A percentile compares a stretch with the other conserved stretches of the same genome.
Conservation (phyloP, 1,284 basidiomycete species). For the Moesziomyces sp. region DNA sequence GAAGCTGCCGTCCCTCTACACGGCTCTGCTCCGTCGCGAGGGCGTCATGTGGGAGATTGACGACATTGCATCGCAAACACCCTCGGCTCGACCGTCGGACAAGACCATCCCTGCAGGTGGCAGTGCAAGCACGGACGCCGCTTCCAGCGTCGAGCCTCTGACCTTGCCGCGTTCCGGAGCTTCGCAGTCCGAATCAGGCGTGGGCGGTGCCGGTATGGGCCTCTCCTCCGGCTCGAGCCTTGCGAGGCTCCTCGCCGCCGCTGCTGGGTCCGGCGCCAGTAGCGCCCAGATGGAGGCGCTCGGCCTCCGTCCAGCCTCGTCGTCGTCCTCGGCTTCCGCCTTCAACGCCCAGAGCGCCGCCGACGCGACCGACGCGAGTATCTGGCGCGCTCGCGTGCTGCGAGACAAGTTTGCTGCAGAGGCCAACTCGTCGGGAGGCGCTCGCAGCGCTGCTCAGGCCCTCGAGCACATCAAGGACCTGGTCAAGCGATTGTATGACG, state of each 20-base stretch:
- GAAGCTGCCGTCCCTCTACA: conserved; percentile 60
- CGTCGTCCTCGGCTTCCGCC: conserved; percentile 12
- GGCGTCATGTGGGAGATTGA: conserved; percentile 66
- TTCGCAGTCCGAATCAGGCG: conserved; percentile 8
- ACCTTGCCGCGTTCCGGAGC: conserved; percentile 24
- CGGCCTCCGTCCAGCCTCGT: conserved; percentile 20
- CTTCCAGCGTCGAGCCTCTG: conserved; percentile 14
- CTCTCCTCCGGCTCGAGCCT: conserved; percentile 27
- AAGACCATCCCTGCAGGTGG: conserved; percentile 77
- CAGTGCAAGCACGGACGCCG: conserved; percentile 78
- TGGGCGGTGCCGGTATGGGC: conserved; percentile 13
- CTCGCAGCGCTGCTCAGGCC: conserved; percentile 52
- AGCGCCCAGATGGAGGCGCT: conserved; percentile 17
- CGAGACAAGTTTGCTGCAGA: conserved; percentile 53
- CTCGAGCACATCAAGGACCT: conserved; percentile 55
- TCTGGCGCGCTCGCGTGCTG: conserved; percentile 60
- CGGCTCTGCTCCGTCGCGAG: conserved; percentile 56
- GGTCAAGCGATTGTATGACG: conserved; percentile 54
- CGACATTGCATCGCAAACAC: conserved; percentile 55
- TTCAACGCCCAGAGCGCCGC: conserved; percentile 33
- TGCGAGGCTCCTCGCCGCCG: conserved; percentile 40
- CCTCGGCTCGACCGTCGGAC: conserved; percentile 78
- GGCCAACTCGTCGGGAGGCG: conserved; percentile 45
- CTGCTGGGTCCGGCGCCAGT: conserved; percentile 22
- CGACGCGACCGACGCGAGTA: conserved; percentile 57